phyloP scores from a whole-genome alignment of 148 eudicot genomes.

The Selenicereus undatus region DNA sequence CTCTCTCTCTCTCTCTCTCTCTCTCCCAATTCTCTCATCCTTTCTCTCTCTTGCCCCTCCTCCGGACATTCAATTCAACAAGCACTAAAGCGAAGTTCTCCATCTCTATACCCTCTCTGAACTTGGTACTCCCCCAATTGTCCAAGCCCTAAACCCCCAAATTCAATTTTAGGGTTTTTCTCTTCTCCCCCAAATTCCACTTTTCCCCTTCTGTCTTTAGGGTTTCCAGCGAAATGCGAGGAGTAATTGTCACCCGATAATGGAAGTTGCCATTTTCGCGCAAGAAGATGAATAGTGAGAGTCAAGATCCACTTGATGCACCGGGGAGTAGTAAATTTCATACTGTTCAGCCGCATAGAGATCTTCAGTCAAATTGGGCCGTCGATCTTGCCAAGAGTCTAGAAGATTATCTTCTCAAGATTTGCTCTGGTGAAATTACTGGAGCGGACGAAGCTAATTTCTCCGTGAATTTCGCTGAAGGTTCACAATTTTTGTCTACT shows the following conservation, averaged over 20 bases:
- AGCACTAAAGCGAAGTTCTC: not conserved
- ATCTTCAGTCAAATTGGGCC: constrained; percentile 77
- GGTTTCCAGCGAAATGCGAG: not conserved
- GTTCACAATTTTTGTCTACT: constrained; percentile 26
- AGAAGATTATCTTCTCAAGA: constrained; percentile 77
- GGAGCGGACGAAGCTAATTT: constrained; percentile 40
- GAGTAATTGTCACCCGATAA: not conserved
- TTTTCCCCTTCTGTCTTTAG: not conserved
- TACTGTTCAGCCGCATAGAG: constrained; percentile 69
- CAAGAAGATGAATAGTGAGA: constrained; percentile 32
- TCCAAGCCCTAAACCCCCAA: not conserved
- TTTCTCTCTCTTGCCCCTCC: no score
- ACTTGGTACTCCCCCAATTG: not conserved
- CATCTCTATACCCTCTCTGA: not conserved
- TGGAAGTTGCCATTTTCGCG: not conserved
- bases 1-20: not conserved
- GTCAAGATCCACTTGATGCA: constrained; percentile 22
- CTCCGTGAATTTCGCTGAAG: constrained; percentile 82
- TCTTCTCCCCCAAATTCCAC: not conserved
- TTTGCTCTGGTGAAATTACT: constrained; percentile 72
- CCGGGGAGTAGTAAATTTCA: constrained; percentile 30
- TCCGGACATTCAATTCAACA: not conserved
- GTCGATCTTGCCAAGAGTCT: constrained; percentile 81
- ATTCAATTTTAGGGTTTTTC: constrained; percentile 14
- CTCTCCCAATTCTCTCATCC: no score